A percentile compares a stretch with the other conserved stretches of the same genome.
These are phyloP conservation scores for Eimeria zaria DNA, from an alignment of 169 alveolate species.

Conservation along the genomic window DNA sequence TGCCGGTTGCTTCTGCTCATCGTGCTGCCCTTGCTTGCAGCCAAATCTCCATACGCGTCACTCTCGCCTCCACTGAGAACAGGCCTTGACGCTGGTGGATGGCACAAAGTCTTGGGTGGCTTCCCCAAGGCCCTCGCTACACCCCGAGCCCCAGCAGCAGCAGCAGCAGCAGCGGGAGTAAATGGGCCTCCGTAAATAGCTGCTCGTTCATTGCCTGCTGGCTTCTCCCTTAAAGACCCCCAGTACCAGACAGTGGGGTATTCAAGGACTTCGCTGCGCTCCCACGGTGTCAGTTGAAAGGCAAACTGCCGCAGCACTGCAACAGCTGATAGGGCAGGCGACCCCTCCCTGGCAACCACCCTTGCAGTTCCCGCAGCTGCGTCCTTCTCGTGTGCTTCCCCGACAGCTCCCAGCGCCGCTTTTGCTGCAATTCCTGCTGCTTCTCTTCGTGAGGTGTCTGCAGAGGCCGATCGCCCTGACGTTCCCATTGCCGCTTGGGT, in stretches of 20 bases:
- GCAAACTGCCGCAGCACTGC: constrained; percentile 45
- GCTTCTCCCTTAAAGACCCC: constrained; percentile 47
- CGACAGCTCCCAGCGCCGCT: neutral
- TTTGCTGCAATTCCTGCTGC: neutral
- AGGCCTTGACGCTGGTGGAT: neutral
- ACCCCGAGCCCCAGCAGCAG: constrained; percentile 13
- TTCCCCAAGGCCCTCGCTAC: neutral
- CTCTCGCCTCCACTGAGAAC: neutral
- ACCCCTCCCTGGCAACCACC: neutral
- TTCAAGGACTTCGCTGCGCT: constrained; percentile 54
- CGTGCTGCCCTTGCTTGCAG: constrained; percentile 11
- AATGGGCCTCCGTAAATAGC: constrained; percentile 29
- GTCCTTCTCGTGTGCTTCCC: neutral
- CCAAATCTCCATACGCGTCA: neutral
- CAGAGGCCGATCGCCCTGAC: neutral
- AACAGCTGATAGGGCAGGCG: constrained; percentile 17
- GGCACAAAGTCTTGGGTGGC: neutral
- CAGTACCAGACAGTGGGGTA: constrained; percentile 59
- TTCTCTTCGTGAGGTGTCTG: neutral
- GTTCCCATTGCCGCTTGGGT: neutral
- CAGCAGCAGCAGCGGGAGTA: constrained; percentile 20
- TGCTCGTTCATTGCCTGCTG: constrained; percentile 31
- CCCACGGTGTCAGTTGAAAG: constrained; percentile 39
- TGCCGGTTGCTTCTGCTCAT: constrained; percentile 36
- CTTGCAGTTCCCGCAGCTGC: neutral